Conservation (phyloP, 1,284 basidiomycete species). For the Trametes versicolor region DNA sequence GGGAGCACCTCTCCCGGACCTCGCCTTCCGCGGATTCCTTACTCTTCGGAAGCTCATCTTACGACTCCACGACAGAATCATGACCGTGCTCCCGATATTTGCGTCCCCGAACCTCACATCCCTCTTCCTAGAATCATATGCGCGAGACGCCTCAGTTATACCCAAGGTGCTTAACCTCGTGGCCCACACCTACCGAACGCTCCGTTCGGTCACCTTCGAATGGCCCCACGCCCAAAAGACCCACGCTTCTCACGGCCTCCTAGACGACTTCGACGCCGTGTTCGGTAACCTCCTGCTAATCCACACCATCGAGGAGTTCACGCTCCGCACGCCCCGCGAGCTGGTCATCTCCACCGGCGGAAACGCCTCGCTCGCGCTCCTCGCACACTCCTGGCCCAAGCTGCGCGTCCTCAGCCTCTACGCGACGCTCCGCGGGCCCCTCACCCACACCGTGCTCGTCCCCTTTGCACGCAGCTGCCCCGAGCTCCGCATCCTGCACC, state of each 20-base stretch:
- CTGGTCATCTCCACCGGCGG: not conserved
- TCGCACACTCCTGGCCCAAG: constrained; percentile 2
- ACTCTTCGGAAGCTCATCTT: not conserved
- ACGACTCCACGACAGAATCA: not conserved
- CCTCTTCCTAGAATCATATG: not conserved
- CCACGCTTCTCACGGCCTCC: not conserved
- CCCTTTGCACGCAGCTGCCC: constrained; percentile 8
- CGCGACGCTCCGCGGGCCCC: not conserved
- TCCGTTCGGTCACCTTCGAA: not conserved
- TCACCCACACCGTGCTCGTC: not conserved
- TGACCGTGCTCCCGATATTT: not conserved
- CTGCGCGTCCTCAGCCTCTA: constrained; percentile 6
- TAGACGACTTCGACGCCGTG: not conserved
- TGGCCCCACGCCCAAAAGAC: not conserved
- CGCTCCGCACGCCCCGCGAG: not conserved
- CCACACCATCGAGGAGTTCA: not conserved
- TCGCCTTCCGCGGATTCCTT: not conserved
- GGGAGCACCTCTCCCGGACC: not conserved
- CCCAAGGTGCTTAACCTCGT: not conserved
- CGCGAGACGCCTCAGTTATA: not conserved
- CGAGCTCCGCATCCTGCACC: constrained; percentile 4
- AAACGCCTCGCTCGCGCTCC: not conserved
- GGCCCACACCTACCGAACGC: not conserved
- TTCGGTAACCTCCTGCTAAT: not conserved
- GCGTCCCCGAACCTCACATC: not conserved